Conservation (phyloP, 2,329 filamentous ascomycete species). For the Aspergillus fijiensis region DNA sequence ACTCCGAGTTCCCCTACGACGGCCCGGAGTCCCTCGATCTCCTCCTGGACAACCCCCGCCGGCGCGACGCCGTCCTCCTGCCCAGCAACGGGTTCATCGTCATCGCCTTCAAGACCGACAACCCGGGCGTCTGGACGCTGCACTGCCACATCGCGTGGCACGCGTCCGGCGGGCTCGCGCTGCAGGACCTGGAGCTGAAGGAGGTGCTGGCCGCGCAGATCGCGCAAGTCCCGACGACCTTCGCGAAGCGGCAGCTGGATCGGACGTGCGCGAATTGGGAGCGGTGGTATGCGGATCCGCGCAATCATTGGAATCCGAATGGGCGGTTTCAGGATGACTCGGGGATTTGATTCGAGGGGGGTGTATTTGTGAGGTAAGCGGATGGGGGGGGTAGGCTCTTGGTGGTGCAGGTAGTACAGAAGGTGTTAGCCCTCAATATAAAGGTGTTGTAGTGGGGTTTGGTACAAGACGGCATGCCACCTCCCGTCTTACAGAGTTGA, state of each 20-base stretch:
- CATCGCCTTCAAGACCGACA: slow-evolving; percentile 10
- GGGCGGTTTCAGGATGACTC: slow-evolving; percentile 12
- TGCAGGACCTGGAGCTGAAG: slow-evolving; percentile 6
- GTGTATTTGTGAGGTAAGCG: too few species aligned
- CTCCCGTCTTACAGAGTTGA: too few species aligned
- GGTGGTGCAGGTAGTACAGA: too few species aligned
- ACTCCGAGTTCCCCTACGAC: neutral
- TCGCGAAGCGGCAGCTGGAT: neutral
- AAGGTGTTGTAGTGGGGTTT: too few species aligned
- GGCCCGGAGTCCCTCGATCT: neutral
- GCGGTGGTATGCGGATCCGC: neutral
- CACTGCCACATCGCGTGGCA: slow-evolving; percentile 16
- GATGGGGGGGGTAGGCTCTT: too few species aligned
- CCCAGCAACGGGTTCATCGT: slow-evolving; percentile 10
- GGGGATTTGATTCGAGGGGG: neutral
- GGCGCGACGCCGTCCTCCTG: slow-evolving; percentile 9
- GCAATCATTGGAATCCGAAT: neutral
- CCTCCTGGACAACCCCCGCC: neutral
- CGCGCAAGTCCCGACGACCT: neutral
- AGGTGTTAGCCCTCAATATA: too few species aligned
- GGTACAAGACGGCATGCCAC: too few species aligned
- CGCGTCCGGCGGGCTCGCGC: slow-evolving; percentile 8
- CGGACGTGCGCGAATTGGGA: neutral
- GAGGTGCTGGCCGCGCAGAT: neutral
- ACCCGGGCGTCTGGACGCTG: slow-evolving; percentile 10